Evolutionary conservation across 2,329 filamentous ascomycete species (phyloP).

Genomic region (Taxawa tesnikishii): DNA sequence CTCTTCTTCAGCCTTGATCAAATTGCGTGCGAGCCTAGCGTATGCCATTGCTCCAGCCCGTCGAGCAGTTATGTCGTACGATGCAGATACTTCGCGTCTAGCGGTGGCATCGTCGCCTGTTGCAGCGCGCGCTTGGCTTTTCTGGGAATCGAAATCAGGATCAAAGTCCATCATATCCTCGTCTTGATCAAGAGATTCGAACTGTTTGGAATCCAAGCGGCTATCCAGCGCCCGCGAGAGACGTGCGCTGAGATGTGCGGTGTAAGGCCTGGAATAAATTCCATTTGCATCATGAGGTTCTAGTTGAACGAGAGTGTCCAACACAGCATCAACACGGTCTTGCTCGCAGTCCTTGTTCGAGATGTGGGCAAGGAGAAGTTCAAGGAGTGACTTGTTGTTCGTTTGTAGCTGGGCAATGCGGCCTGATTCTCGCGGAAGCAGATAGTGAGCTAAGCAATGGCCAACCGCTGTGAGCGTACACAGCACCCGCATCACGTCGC

Average conservation of each 20-base stretch:
- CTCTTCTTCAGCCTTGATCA: background rate
- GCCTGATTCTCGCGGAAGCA: slow-evolving; percentile 14
- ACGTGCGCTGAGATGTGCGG: background rate
- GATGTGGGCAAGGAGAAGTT: slow-evolving; percentile 22
- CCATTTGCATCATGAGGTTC: background rate
- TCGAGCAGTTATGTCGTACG: background rate
- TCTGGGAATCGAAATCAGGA: slow-evolving; percentile 49
- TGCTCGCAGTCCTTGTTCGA: slow-evolving; percentile 25
- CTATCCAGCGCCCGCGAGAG: background rate
- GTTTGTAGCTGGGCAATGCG: slow-evolving; percentile 16
- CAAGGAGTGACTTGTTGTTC: slow-evolving; percentile 14
- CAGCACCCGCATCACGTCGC: slow-evolving; percentile 38
- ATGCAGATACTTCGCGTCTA: background rate
- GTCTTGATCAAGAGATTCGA: slow-evolving; percentile 11
- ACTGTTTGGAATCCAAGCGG: background rate
- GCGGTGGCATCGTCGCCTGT: background rate
- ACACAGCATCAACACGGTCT: slow-evolving; percentile 29
- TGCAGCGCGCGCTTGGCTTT: slow-evolving; percentile 24
- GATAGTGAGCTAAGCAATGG: slow-evolving; percentile 19
- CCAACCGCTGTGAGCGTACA: slow-evolving; percentile 34
- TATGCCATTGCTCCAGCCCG: background rate
- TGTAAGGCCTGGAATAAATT: background rate
- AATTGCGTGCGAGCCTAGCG: background rate
- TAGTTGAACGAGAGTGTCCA: slow-evolving; percentile 20
- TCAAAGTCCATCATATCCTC: slow-evolving; percentile 56